These are phyloP conservation scores for Podaxis carcinomalis DNA, from an alignment of 768 basidiomycete species.

Conservation along the genomic window DNA sequence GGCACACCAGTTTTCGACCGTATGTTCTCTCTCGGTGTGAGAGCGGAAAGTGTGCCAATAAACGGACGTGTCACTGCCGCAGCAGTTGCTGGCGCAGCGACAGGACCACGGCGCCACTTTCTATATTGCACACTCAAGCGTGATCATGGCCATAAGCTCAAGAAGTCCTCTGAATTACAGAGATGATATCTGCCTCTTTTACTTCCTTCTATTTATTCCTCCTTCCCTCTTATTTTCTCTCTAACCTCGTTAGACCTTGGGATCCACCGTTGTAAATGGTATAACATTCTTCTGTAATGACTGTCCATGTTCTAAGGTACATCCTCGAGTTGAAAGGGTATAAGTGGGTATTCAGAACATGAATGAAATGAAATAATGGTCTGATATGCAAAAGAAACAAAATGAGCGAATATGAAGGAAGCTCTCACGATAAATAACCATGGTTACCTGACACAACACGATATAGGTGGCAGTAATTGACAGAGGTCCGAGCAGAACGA, in stretches of 20 bases:
- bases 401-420: background rate
- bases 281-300: background rate
- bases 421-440: constrained; percentile 8
- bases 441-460: constrained; percentile 10
- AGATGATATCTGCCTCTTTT: background rate
- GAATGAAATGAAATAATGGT: constrained; percentile 3
- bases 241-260: background rate
- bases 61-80: constrained; percentile 62
- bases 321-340: constrained; percentile 8
- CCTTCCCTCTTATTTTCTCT: background rate
- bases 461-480: background rate
- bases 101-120: constrained; percentile 80
- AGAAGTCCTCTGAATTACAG: constrained; percentile 19
- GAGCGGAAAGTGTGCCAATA: constrained; percentile 63
- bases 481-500: background rate
- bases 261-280: background rate
- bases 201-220: background rate
- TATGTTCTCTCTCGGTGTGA: constrained; percentile 84
- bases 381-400: constrained; percentile 5
- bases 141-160: constrained; percentile 44
- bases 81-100: constrained; percentile 55
- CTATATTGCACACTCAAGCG: constrained; percentile 74
- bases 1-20: constrained; percentile 70
- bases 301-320: constrained; percentile 3
- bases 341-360: constrained; percentile 8